Conservation (phyloP, 2,329 filamentous ascomycete genomes). For the Biscogniauxia sp. region DNA sequence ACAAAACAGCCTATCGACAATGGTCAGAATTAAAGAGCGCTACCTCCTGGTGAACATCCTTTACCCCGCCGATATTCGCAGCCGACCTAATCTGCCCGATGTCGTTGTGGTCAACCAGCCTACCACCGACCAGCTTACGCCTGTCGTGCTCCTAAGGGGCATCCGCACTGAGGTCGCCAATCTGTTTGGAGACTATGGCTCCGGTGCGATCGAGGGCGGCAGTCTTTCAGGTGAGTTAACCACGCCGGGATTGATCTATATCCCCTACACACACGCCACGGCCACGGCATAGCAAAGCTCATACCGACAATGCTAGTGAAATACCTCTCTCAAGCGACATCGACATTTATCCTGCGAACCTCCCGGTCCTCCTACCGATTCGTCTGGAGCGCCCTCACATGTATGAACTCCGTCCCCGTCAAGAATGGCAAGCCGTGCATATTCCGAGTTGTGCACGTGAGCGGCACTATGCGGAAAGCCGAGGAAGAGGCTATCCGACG, state of each 20-base stretch:
- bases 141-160: slow-evolving; percentile 62
- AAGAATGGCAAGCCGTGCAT: slow-evolving; percentile 65
- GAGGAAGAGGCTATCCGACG: slow-evolving; percentile 86
- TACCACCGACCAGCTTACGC: slow-evolving; percentile 68
- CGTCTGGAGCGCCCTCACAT: slow-evolving; percentile 85
- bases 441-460: slow-evolving; percentile 81
- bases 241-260: not conserved
- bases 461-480: slow-evolving; percentile 87
- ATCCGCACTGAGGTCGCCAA: slow-evolving; percentile 68
- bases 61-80: slow-evolving; percentile 62
- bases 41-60: slow-evolving; percentile 95
- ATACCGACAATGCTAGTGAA: slow-evolving; percentile 61
- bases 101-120: slow-evolving; percentile 76
- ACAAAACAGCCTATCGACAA: slow-evolving; percentile 36
- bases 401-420: slow-evolving; percentile 68
- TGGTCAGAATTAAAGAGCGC: slow-evolving; percentile 96
- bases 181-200: slow-evolving; percentile 86
- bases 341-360: slow-evolving; percentile 86
- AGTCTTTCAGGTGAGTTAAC: slow-evolving; percentile 61
- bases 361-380: slow-evolving; percentile 79
- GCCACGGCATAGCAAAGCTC: slow-evolving; percentile 12
- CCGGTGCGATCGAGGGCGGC: slow-evolving; percentile 64
- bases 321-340: slow-evolving; percentile 89
- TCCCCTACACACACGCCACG: too few species aligned
- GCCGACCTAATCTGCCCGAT: slow-evolving; percentile 46